Conservation (phyloP, 306 rosid genomes). For the Vigna trinervia region DNA sequence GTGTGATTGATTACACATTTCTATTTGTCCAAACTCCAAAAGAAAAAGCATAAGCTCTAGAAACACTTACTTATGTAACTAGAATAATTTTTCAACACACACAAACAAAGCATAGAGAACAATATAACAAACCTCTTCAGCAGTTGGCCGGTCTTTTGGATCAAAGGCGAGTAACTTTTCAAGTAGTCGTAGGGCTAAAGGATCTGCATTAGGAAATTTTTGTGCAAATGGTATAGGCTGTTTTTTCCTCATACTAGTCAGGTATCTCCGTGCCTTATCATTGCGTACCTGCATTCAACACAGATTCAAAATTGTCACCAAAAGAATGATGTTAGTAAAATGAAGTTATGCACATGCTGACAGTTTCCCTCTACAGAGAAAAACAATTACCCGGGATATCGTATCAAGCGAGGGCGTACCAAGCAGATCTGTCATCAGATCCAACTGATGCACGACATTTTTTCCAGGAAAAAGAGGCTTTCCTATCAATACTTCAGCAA, state of each 20-base stretch:
- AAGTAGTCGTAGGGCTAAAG: constrained; percentile 73
- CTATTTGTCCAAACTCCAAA: constrained; percentile 29
- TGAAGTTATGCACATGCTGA: constrained; percentile 15
- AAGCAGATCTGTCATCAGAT: constrained; percentile 93
- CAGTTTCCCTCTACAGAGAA: constrained; percentile 6
- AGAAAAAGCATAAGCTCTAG: constrained; percentile 18
- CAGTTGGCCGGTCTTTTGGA: constrained; percentile 96
- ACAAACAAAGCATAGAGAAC: constrained; percentile 7
- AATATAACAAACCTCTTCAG: constrained; percentile 79
- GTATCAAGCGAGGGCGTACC: constrained; percentile 92
- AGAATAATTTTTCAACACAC: background rate
- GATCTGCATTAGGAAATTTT: constrained; percentile 89
- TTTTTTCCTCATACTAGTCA: constrained; percentile 91
- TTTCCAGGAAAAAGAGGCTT: constrained; percentile 98
- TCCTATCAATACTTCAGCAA: constrained; percentile 90
- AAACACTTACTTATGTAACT: constrained; percentile 6
- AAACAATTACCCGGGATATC: constrained; percentile 71
- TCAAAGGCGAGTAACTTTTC: constrained; percentile 89
- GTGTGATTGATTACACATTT: constrained; percentile 13
- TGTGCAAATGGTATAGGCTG: constrained; percentile 76
- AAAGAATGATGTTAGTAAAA: background rate
- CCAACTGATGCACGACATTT: constrained; percentile 96
- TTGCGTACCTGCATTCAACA: constrained; percentile 77
- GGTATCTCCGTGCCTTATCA: constrained; percentile 93
- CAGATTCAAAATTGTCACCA: constrained; percentile 15